These are phyloP conservation scores for Groenewaldozyma tartarivorans DNA, from an alignment of 805 yeast species.

Conservation along the genomic window DNA sequence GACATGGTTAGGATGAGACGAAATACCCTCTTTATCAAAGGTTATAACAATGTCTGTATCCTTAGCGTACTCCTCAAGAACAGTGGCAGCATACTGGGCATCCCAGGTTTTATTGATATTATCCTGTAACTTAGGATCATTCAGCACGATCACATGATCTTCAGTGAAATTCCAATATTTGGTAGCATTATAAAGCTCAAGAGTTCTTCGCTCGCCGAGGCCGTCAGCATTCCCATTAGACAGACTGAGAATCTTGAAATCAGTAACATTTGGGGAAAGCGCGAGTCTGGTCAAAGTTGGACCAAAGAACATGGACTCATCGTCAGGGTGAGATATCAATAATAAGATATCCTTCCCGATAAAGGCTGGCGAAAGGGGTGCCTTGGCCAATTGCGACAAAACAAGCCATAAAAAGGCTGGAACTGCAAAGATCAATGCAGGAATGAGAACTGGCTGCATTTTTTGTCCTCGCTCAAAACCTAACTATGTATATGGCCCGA, in stretches of 20 bases:
- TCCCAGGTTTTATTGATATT: slow-evolving; percentile 66
- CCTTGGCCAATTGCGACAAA: slow-evolving; percentile 7
- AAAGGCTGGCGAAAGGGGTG: slow-evolving; percentile 9
- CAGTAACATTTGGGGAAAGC: slow-evolving; percentile 39
- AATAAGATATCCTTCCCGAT: slow-evolving; percentile 26
- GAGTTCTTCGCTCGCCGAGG: slow-evolving; percentile 51
- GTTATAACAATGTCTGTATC: slow-evolving; percentile 45
- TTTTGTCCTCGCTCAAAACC: too few species aligned
- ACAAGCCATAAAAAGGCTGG: slow-evolving; percentile 12
- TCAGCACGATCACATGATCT: slow-evolving; percentile 37
- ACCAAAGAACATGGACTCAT: slow-evolving; percentile 94
- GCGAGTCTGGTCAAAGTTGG: slow-evolving; percentile 58
- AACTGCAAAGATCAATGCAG: slow-evolving; percentile 8
- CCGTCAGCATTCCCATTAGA: slow-evolving; percentile 73
- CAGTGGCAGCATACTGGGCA: slow-evolving; percentile 29
- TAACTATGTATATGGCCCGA: too few species aligned
- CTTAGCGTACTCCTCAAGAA: slow-evolving; percentile 26
- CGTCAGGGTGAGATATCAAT: slow-evolving; percentile 94
- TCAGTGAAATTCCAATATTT: slow-evolving; percentile 30
- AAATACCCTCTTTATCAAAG: slow-evolving; percentile 76
- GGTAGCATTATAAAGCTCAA: slow-evolving; percentile 40
- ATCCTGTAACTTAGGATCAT: slow-evolving; percentile 48
- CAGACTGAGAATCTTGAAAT: slow-evolving; percentile 54
- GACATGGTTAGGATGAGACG: slow-evolving; percentile 80
- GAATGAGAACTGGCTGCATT: slow-evolving; percentile 3